Percentiles rank a stretch among this genome's conserved stretches.
Conservation (phyloP, 2,329 filamentous ascomycete genomes). For the Neospermospora avenae region DNA sequence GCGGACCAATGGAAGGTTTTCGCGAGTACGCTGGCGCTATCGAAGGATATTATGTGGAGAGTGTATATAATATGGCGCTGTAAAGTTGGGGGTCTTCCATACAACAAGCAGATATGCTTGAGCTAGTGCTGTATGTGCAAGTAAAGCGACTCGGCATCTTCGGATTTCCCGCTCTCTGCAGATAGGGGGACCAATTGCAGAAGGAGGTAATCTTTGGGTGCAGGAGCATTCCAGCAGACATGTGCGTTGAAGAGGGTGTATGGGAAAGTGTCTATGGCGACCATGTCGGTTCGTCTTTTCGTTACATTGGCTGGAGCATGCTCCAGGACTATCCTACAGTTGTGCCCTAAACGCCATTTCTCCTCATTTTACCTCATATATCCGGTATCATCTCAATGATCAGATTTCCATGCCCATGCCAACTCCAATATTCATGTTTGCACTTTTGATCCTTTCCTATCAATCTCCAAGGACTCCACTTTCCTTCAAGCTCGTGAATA, state of each 20-base stretch:
- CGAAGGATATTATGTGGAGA: neutral
- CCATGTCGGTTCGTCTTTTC: neutral
- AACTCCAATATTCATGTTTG: conserved; percentile 16
- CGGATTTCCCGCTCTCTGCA: neutral
- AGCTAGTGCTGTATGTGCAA: conserved; percentile 1
- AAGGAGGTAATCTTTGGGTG: neutral
- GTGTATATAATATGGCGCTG: neutral
- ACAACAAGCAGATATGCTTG: neutral
- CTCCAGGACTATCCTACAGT: conserved; percentile 14
- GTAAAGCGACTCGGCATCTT: neutral
- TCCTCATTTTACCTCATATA: conserved; percentile 12
- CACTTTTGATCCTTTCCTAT: conserved; percentile 15
- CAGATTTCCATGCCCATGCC: conserved; percentile 18
- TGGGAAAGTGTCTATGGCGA: neutral
- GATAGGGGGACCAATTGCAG: conserved; percentile 2
- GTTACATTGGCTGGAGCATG: neutral
- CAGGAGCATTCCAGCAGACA: neutral
- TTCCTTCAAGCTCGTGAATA: conserved; percentile 84
- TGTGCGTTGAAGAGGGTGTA: neutral
- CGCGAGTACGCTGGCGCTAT: neutral
- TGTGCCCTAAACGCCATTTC: conserved; percentile 17
- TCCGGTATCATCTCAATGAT: conserved; percentile 16
- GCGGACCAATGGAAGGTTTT: neutral
- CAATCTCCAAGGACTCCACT: conserved; percentile 74
- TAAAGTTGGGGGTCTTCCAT: neutral